phyloP scores from a whole-genome alignment of 1,284 basidiomycete species.

The Bothia castanella region DNA sequence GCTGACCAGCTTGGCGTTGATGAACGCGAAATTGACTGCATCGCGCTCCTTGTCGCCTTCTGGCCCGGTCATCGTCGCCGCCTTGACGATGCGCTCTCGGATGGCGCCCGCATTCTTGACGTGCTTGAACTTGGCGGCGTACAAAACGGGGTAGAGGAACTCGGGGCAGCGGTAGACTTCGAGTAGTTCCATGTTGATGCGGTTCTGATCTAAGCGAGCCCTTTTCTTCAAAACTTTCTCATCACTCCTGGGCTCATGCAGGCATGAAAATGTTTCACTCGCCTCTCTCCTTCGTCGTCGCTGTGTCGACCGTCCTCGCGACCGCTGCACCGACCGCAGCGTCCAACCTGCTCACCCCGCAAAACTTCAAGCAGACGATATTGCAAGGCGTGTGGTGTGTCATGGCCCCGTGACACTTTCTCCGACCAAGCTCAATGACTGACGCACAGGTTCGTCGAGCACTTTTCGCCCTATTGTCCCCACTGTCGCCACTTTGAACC shows the following conservation, averaged over 20 bases:
- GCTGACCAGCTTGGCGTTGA: conserved; percentile 67
- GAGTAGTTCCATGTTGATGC: conserved; percentile 43
- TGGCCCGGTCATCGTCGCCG: conserved; percentile 53
- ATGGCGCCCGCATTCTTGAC: conserved; percentile 64
- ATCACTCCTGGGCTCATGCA: not conserved
- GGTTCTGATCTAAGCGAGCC: conserved; percentile 9
- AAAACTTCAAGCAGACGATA: conserved; percentile 59
- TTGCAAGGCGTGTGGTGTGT: conserved; percentile 66
- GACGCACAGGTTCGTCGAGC: conserved; percentile 58
- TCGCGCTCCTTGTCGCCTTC: conserved; percentile 69
- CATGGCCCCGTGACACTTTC: not conserved
- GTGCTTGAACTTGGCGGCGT: conserved; percentile 64
- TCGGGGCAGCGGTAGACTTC: conserved; percentile 54
- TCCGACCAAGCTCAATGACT: not conserved
- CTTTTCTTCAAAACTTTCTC: not conserved
- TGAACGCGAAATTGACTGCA: conserved; percentile 82
- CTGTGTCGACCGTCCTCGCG: conserved; percentile 34
- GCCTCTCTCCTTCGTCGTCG: conserved; percentile 29
- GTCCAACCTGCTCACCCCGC: conserved; percentile 50
- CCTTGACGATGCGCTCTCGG: conserved; percentile 63
- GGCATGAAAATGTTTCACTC: too few species aligned
- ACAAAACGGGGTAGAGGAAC: conserved; percentile 47
- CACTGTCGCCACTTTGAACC: conserved; percentile 79
- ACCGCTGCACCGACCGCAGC: conserved; percentile 39
- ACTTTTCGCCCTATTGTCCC: conserved; percentile 76